Evolutionary conservation across 176 grass and related monocot genomes (phyloP).

Genomic region (Oropetium thomaeum): DNA sequence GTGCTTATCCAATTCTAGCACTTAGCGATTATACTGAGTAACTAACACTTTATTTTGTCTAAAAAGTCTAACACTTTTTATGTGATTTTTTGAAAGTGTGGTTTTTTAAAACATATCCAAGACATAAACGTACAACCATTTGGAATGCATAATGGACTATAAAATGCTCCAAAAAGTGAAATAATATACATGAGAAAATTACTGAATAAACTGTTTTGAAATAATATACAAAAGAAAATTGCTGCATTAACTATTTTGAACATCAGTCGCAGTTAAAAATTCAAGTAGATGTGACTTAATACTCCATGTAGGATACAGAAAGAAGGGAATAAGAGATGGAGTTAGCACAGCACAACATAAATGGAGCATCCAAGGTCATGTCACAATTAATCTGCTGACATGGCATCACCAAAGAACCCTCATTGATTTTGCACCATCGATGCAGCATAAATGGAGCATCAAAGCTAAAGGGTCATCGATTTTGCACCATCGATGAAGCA

Average conservation of each 20-base stretch:
- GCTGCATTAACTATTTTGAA: neutral
- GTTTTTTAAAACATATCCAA: neutral
- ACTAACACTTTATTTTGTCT: no score
- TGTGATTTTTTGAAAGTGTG: neutral
- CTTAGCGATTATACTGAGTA: neutral
- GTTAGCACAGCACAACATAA: neutral
- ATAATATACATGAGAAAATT: conserved; percentile 7
- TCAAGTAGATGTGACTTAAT: neutral
- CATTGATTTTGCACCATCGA: neutral
- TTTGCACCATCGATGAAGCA: no score
- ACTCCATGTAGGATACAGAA: neutral
- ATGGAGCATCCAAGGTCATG: neutral
- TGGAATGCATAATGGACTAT: neutral
- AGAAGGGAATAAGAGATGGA: neutral
- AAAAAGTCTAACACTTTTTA: neutral
- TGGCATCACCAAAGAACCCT: neutral
- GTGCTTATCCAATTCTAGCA: neutral
- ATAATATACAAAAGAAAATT: neutral
- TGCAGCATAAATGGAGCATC: no score
- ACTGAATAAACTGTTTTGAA: neutral
- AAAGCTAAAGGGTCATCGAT: neutral
- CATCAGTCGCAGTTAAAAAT: neutral
- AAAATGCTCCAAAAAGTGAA: neutral
- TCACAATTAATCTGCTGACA: neutral
- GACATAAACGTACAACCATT: neutral